Evolutionary conservation across 2,329 filamentous ascomycete genomes (phyloP).

Genomic region (Aspergillus ochraceus): DNA sequence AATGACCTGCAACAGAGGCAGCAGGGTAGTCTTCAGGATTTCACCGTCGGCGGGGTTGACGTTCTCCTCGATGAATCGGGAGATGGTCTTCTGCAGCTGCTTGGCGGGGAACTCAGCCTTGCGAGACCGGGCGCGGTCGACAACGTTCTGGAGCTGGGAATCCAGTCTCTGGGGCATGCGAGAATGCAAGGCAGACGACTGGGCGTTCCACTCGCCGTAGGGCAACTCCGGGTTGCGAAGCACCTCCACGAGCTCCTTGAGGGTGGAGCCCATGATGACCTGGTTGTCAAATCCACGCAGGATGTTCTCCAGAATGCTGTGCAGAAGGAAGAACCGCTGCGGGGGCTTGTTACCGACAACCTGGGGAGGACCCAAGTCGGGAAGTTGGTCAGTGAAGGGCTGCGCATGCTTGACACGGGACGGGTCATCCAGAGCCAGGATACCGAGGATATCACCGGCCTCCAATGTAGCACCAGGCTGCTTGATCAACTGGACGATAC

Average conservation of each 20-base stretch:
- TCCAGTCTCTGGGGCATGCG: conserved; percentile 97
- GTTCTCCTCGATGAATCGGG: conserved; percentile 87
- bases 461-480: conserved; percentile 97
- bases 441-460: conserved; percentile 97
- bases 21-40: conserved; percentile 69
- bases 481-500: conserved; percentile 97
- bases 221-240: conserved; percentile 86
- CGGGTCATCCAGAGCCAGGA: conserved; percentile 91
- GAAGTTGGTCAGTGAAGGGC: conserved; percentile 87
- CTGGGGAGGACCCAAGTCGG: conserved; percentile 80
- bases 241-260: conserved; percentile 88
- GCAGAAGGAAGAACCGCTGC: conserved; percentile 77
- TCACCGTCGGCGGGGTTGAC: conserved; percentile 71
- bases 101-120: conserved; percentile 90
- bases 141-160: conserved; percentile 74
- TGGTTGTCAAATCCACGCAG: conserved; percentile 95
- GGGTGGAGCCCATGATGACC: conserved; percentile 83
- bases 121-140: conserved; percentile 77
- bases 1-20: conserved; percentile 76
- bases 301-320: conserved; percentile 80
- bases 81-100: conserved; percentile 76
- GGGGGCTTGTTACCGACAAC: conserved; percentile 88
- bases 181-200: conserved; percentile 94
- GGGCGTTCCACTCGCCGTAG: conserved; percentile 93
- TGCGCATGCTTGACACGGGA: conserved; percentile 95